phyloP scores from a whole-genome alignment of 1,139 yeast species.

The Eremothecium gossypii region DNA sequence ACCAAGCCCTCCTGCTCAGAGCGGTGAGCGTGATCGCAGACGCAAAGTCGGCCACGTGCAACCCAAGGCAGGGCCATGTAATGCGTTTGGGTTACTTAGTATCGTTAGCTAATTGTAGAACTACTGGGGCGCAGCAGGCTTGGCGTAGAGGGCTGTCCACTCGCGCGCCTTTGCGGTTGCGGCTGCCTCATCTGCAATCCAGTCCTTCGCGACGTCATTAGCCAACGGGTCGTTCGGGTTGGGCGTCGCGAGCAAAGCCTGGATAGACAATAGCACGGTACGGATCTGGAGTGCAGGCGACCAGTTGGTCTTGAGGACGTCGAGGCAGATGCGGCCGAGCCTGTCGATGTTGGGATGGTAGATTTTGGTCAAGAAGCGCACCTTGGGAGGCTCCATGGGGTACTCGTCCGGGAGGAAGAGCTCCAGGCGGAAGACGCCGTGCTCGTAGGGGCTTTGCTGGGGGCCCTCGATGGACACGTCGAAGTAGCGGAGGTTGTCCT shows the following conservation, averaged over 20 bases:
- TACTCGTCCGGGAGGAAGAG: constrained; percentile 49
- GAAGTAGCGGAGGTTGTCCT: constrained; percentile 85
- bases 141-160: constrained; percentile 73
- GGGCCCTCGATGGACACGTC: constrained; percentile 91
- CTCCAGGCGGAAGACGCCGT: constrained; percentile 54
- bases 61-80: too few relatives aligned
- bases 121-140: neutral
- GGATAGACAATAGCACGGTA: constrained; percentile 85
- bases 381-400: constrained; percentile 81
- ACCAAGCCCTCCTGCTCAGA: neutral
- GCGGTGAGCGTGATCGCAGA: neutral
- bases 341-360: constrained; percentile 96
- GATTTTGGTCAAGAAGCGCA: constrained; percentile 81
- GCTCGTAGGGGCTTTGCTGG: constrained; percentile 44
- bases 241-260: constrained; percentile 90
- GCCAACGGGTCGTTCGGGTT: constrained; percentile 98
- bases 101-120: constrained; percentile 2
- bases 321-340: constrained; percentile 89
- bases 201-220: constrained; percentile 92
- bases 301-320: constrained; percentile 88
- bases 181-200: constrained; percentile 76
- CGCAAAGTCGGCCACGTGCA: constrained; percentile 7
- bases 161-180: constrained; percentile 81
- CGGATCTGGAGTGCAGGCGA: constrained; percentile 97
- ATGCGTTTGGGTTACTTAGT: constrained; percentile 6